Evolutionary conservation across 352 stramenopile species (phyloP), one percentile per base, ranked within the genome.

Genomic region (Hyaloperonospora arabidopsidis): DNA sequence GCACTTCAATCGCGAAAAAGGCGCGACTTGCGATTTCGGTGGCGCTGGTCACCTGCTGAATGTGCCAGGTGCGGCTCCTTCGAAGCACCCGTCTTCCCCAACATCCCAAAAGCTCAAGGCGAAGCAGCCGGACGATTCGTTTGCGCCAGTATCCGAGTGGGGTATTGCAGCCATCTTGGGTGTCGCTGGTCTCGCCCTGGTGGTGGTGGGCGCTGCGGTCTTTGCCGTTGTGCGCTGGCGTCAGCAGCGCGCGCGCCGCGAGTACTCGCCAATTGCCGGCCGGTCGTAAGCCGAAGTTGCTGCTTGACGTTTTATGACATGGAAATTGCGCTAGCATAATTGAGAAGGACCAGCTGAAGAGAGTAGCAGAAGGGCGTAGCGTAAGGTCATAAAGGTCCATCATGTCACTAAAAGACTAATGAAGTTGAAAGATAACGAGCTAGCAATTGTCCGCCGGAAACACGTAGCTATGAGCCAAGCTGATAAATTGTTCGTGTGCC

Each of bases 21-120:
- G 80, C 17, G 80, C 80, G 19, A 90, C 80, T 39, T 90, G 80
- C 67, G 80, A 90, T 74, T 90, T 90, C 50, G 77, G 80, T 47
- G 80, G 77, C 21, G 74, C 77, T 17, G 80, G 57, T 4, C 80
- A 90, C 58, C 46, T 90, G 51, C 41, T 88, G 5, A 60, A 21
- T 13, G 47, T 68, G n/a, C 55, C 63, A 3, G 45, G 44, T 5
- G 28, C 54, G 44, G 54, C 63, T 15, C 51, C 63, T 1, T 63
- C 58, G 7, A 2, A 61, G 6, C 38, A 63, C 3, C 52, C 63
- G 35, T 49, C 54, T 6, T 15, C 17, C n/a, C 11, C 45, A 32
- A 55, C 34, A 13, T 41, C 48, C 2, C 45, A 38, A 25, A 59
- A 50, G 44, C 14, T 52, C 21, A 64, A 63, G 40, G 23, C 25